These are phyloP conservation scores for Prinsepia uniflora DNA, from an alignment of 306 rosid species.

Conservation along the genomic window DNA sequence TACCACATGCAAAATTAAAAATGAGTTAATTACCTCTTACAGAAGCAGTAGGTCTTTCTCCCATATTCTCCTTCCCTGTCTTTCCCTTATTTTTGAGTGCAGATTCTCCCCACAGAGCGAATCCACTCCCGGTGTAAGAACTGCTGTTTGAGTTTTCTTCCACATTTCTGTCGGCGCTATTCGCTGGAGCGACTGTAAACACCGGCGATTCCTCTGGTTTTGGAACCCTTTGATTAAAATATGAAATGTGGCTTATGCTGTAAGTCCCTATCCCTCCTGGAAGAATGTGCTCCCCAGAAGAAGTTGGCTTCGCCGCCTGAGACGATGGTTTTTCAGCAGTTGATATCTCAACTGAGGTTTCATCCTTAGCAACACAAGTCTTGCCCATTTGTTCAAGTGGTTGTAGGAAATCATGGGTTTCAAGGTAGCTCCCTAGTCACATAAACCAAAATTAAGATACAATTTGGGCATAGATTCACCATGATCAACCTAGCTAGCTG, in stretches of 20 bases:
- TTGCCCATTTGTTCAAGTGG: conserved; percentile 70
- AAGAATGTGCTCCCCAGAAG: conserved; percentile 67
- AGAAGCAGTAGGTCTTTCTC: conserved; percentile 33
- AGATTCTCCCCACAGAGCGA: conserved; percentile 90
- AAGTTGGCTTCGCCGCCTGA: conserved; percentile 33
- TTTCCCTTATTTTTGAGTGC: conserved; percentile 63
- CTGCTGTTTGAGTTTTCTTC: conserved; percentile 83
- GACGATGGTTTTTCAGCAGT: conserved; percentile 41
- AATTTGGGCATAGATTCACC: background rate
- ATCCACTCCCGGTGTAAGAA: conserved; percentile 80
- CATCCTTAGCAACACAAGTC: conserved; percentile 52
- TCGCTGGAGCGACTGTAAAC: conserved; percentile 50
- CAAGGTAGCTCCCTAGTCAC: conserved; percentile 61
- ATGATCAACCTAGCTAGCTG: background rate
- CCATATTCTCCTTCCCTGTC: conserved; percentile 85
- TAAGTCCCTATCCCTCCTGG: conserved; percentile 98
- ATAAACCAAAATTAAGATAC: background rate
- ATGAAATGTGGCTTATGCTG: conserved; percentile 78
- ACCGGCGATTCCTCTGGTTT: conserved; percentile 57
- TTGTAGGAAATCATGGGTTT: conserved; percentile 91
- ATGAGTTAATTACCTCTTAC: conserved; percentile 44
- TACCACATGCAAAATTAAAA: background rate
- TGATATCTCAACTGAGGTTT: conserved; percentile 46
- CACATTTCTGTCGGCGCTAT: conserved; percentile 47
- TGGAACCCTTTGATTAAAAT: conserved; percentile 59